Evolutionary conservation across 768 basidiomycete species (phyloP).

Genomic region (Ramaria sp.): DNA sequence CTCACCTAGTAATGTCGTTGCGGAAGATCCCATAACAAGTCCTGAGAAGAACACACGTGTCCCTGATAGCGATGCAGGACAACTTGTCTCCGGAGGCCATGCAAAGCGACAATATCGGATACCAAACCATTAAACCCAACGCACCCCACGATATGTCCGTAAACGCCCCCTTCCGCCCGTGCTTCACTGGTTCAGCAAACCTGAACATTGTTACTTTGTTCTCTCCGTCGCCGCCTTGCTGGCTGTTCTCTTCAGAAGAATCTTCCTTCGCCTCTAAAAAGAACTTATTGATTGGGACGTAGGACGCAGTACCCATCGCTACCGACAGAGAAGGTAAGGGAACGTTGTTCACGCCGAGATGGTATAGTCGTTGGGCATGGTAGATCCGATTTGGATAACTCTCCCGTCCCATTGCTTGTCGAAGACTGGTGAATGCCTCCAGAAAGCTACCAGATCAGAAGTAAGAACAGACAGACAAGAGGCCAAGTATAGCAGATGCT

Average conservation of each 20-base stretch:
- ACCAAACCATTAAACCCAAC: constrained; percentile 7
- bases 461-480: neutral
- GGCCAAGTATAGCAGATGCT: neutral
- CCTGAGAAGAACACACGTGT: constrained; percentile 3
- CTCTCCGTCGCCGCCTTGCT: neutral
- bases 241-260: neutral
- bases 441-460: neutral
- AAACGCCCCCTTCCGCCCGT: neutral
- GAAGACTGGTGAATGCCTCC: neutral
- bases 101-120: constrained; percentile 2
- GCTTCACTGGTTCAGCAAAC: neutral
- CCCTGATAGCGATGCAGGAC: constrained; percentile 4
- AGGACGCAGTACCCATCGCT: constrained; percentile 7
- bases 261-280: neutral
- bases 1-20: constrained; percentile 8
- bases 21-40: constrained; percentile 5
- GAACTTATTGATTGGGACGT: neutral
- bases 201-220: neutral
- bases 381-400: constrained; percentile 1
- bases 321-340: neutral
- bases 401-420: constrained; percentile 6
- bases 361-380: neutral
- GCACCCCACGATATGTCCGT: neutral
- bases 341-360: neutral
- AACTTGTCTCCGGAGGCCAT: constrained; percentile 7